Base-by-base conservation (phyloP, 2,329 filamentous ascomycete genomes). In the Cordyceps cateniannulata region DNA sequence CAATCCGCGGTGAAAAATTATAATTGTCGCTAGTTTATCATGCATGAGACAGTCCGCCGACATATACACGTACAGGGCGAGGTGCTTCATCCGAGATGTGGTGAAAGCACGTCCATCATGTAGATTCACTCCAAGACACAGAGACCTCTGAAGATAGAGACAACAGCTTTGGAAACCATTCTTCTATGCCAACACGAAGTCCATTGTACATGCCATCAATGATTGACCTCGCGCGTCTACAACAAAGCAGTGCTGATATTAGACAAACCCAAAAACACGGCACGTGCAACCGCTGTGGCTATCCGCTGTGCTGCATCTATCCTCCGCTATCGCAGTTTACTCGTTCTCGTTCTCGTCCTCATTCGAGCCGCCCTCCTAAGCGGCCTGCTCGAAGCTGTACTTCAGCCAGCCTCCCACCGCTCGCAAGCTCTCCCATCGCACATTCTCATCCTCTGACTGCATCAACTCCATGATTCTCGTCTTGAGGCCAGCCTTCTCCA, bases 381-480 rank as follows among this genome's bases (percentile, higher is more conserved):
- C 63, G 65, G 59, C 66, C 64, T 72, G 68, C 66, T 85, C 83
- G 66, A 86, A 85, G 73, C 81, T 85, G 68, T 85, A 86, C 78
- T 85, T 85, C 69, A 86, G 73, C 83, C 83, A 86, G 20, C 82
- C 81, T 22, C 83, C 83, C 45, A 97, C 85, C 18, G 93, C 92
- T 69, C 89, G 85, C 76, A 97, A 77, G 74, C 90, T 95, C 79
- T 97, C 93, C 91, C 92, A 97, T 70, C 93, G 82, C 51, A 97
- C 91, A 62, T 85, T 87, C 78, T 96, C 92, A 69, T 96, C 91
- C 62, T 86, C 82, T 70, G 96, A 91, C 69, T 85, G 87, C 93
- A 97, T 97, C 69, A 97, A 80, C 76, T 92, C 90, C 92, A 97
- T 96, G 63, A 96, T 88, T 66, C 91, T 83, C 20, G 84, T 85